These are phyloP conservation scores for Solanum raphanifolium DNA, from an alignment of 257 asterid genomes.

Conservation along the genomic window DNA sequence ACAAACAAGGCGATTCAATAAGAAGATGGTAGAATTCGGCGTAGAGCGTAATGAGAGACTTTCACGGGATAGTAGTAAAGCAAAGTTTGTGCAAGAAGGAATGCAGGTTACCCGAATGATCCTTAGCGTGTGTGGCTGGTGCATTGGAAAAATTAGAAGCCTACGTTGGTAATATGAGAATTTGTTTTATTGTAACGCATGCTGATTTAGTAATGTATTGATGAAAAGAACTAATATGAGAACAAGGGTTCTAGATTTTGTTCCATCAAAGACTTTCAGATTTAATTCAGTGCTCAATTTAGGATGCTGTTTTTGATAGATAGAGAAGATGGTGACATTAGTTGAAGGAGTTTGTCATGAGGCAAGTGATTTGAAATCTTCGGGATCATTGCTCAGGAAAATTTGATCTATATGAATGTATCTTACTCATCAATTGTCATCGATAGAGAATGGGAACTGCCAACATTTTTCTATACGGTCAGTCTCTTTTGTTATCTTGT, in stretches of 20 bases:
- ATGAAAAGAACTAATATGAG: not conserved
- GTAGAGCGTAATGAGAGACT: too few species aligned
- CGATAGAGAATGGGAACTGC: slow-evolving; percentile 13
- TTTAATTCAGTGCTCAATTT: not conserved
- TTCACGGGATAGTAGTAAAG: not conserved
- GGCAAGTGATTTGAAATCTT: slow-evolving; percentile 18
- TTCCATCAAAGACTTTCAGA: not conserved
- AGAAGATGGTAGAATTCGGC: too few species aligned
- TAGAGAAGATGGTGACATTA: not conserved
- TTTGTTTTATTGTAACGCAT: not conserved
- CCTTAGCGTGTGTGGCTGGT: not conserved
- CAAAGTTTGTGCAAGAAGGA: fast-evolving
- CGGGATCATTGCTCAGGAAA: slow-evolving; percentile 31
- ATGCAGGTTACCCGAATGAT: not conserved
- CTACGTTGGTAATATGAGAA: not conserved
- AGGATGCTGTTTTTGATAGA: not conserved
- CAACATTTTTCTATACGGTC: too few species aligned
- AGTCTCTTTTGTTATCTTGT: too few species aligned
- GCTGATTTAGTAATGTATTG: not conserved
- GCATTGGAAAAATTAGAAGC: not conserved
- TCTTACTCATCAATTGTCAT: slow-evolving; percentile 19
- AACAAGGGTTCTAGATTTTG: slow-evolving; percentile 29
- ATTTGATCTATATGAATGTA: too few species aligned
- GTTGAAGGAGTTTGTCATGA: not conserved
- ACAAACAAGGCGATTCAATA: too few species aligned